Evolutionary conservation across 208 protist species (phyloP).

Genomic region (Trypanosoma theileri): DNA sequence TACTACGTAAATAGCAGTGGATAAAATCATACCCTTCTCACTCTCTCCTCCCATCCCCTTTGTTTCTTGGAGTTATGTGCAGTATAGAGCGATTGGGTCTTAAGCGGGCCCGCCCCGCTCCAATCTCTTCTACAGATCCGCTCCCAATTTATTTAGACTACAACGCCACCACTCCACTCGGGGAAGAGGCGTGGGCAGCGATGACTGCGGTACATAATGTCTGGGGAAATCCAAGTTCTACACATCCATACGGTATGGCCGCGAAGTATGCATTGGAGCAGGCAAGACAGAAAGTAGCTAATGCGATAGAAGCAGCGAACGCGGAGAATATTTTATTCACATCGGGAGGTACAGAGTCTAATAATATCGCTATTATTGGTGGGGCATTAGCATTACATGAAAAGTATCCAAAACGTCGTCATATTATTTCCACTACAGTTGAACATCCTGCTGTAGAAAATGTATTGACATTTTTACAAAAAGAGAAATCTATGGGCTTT

Average conservation of each 20-base stretch:
- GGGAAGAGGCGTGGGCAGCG: conserved; percentile 73
- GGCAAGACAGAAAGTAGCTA: conserved; percentile 57
- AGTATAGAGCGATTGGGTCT: conserved; percentile 68
- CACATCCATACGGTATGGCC: conserved; percentile 79
- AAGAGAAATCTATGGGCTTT: conserved; percentile 25
- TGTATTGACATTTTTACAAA: conserved; percentile 53
- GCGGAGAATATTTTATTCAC: conserved; percentile 90
- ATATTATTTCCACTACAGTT: conserved; percentile 74
- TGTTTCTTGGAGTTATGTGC: too few relatives aligned
- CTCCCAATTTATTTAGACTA: conserved; percentile 93
- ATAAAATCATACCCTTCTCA: too few relatives aligned
- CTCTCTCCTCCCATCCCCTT: too few relatives aligned
- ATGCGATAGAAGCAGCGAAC: conserved; percentile 41
- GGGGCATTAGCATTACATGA: conserved; percentile 41
- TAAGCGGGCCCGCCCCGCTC: conserved; percentile 55
- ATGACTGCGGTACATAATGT: conserved; percentile 47
- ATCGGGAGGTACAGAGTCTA: conserved; percentile 92
- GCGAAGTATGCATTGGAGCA: conserved; percentile 83
- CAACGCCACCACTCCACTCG: conserved; percentile 92
- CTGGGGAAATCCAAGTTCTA: conserved; percentile 92
- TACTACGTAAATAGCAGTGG: too few relatives aligned
- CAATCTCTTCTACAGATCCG: conserved; percentile 48
- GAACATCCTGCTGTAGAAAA: conserved; percentile 90
- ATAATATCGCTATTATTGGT: conserved; percentile 92
- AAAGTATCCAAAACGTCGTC: conserved; percentile 27